A percentile compares a stretch with the other conserved stretches of the same genome.
phyloP scores from a whole-genome alignment of 805 yeast genomes.

The Candida xiaguanensis region DNA sequence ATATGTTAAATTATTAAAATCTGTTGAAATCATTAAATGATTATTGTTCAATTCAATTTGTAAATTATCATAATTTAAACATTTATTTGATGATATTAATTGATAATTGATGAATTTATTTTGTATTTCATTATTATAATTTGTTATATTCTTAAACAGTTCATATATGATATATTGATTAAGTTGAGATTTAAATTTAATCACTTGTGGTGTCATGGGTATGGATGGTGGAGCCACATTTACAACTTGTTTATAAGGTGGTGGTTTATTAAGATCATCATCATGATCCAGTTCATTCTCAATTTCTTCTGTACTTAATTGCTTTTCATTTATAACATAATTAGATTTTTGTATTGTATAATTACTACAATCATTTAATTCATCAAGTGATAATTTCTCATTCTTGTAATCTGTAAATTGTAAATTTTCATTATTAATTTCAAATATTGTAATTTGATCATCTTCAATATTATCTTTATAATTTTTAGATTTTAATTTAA shows the following conservation, averaged over 20 bases:
- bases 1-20: not conserved
- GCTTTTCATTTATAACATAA: not conserved
- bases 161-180: constrained; percentile 1
- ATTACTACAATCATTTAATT: constrained; percentile 1
- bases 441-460: constrained; percentile 6
- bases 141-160: not conserved
- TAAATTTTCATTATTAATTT: not conserved
- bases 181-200: constrained; percentile 6
- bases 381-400: constrained; percentile 1
- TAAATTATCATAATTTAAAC: not conserved
- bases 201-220: not conserved
- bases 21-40: not conserved
- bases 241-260: constrained; percentile 4
- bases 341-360: not conserved
- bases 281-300: not conserved
- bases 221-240: too few relatives aligned
- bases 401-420: not conserved
- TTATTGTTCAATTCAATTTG: not conserved
- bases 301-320: not conserved
- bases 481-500: not conserved
- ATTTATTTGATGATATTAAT: not conserved
- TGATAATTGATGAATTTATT: not conserved
- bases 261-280: not conserved
- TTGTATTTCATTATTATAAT: not conserved
- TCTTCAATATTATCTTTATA: not conserved